These are phyloP conservation scores for Pisolithus marmoratus DNA, from an alignment of 768 basidiomycete species.

Conservation along the genomic window DNA sequence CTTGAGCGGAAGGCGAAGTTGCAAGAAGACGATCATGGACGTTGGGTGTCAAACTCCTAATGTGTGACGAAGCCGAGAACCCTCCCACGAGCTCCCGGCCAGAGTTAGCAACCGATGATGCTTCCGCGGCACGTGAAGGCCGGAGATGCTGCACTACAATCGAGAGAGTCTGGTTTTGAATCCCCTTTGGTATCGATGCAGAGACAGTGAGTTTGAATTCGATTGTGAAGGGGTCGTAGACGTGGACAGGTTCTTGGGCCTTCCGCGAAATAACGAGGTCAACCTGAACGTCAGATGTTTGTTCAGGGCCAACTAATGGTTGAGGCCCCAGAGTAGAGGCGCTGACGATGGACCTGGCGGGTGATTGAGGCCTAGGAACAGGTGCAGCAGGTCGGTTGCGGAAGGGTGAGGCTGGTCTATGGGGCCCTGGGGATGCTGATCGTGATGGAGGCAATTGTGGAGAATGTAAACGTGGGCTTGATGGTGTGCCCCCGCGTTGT, in stretches of 20 bases:
- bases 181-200: constrained; percentile 32
- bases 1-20: constrained; percentile 11
- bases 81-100: not conserved
- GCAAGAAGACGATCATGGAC: constrained; percentile 7
- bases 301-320: constrained; percentile 18
- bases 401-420: constrained; percentile 39
- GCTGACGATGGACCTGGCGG: constrained; percentile 23
- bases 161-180: constrained; percentile 36
- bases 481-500: constrained; percentile 44
- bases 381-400: constrained; percentile 25
- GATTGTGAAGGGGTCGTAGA: constrained; percentile 60
- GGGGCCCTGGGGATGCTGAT: constrained; percentile 50
- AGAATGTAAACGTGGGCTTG: constrained; percentile 51
- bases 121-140: constrained; percentile 28
- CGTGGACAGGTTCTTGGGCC: constrained; percentile 36
- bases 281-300: constrained; percentile 43
- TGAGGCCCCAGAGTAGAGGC: constrained; percentile 8
- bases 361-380: constrained; percentile 26
- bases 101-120: not conserved
- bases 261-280: constrained; percentile 51
- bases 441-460: constrained; percentile 49
- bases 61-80: constrained; percentile 2
- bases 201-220: constrained; percentile 48
- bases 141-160: constrained; percentile 66
- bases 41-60: constrained; percentile 2